phyloP scores from a whole-genome alignment of 2,329 filamentous ascomycete species.

The Myriosclerotinia curreyana region DNA sequence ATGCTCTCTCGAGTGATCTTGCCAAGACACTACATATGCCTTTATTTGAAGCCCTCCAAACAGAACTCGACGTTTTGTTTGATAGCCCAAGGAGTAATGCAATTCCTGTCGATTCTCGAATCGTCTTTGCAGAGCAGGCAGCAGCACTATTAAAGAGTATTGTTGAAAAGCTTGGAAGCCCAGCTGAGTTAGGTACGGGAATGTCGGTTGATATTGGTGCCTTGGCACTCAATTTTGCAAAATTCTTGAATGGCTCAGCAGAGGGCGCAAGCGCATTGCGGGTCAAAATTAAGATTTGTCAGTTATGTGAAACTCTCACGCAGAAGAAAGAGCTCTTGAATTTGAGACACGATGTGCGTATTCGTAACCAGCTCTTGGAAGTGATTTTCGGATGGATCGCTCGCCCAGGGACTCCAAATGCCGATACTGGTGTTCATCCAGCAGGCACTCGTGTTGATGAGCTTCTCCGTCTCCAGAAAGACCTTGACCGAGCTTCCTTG shows the following conservation, averaged over 20 bases:
- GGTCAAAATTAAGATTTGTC: slow-evolving; percentile 68
- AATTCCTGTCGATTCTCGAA: slow-evolving; percentile 56
- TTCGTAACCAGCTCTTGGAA: slow-evolving; percentile 65
- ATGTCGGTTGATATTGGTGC: slow-evolving; percentile 62
- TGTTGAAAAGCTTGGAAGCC: slow-evolving; percentile 61
- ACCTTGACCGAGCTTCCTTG: slow-evolving; percentile 64
- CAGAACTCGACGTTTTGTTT: slow-evolving; percentile 62
- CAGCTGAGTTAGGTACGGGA: slow-evolving; percentile 59
- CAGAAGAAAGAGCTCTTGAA: slow-evolving; percentile 67
- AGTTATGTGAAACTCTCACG: slow-evolving; percentile 62
- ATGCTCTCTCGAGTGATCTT: slow-evolving; percentile 63
- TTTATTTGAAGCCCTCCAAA: slow-evolving; percentile 62
- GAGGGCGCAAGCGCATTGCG: slow-evolving; percentile 56
- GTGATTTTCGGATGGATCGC: slow-evolving; percentile 68
- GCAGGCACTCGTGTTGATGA: slow-evolving; percentile 55
- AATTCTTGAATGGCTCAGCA: slow-evolving; percentile 58
- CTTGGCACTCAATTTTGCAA: slow-evolving; percentile 63
- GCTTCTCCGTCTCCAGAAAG: slow-evolving; percentile 55
- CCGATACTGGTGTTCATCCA: slow-evolving; percentile 38
- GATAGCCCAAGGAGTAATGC: slow-evolving; percentile 51
- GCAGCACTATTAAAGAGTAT: slow-evolving; percentile 61
- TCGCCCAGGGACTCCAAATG: slow-evolving; percentile 54
- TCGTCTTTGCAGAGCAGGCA: slow-evolving; percentile 66
- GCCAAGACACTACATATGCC: slow-evolving; percentile 59
- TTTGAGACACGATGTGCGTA: slow-evolving; percentile 64